phyloP scores from a whole-genome alignment of 2,329 filamentous ascomycete genomes.

The Fusarium torulosum region DNA sequence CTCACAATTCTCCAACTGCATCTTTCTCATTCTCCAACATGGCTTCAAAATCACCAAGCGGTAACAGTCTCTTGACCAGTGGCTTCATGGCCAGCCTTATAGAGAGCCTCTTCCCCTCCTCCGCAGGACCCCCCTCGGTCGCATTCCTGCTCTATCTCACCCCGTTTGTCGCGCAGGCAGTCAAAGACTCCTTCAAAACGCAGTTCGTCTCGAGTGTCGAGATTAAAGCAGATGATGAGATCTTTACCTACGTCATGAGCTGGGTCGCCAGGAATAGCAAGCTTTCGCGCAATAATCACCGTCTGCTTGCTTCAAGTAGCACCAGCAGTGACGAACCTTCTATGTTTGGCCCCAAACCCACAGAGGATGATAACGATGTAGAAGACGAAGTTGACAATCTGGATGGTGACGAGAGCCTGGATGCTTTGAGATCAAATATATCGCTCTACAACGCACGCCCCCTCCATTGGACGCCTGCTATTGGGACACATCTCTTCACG shows the following conservation, averaged over 20 bases:
- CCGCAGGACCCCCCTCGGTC: background rate
- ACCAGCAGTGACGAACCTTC: background rate
- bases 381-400: background rate
- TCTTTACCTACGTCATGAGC: slow-evolving; percentile 32
- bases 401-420: slow-evolving; percentile 10
- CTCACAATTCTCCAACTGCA: background rate
- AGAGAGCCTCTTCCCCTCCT: slow-evolving; percentile 13
- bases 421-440: slow-evolving; percentile 23
- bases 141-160: slow-evolving; percentile 10
- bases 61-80: background rate
- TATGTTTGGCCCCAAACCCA: background rate
- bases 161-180: slow-evolving; percentile 8
- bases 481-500: slow-evolving; percentile 33
- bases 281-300: slow-evolving; percentile 28
- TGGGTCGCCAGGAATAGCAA: slow-evolving; percentile 27
- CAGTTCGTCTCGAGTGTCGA: slow-evolving; percentile 32
- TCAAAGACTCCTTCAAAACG: background rate
- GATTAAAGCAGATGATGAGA: slow-evolving; percentile 27
- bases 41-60: background rate
- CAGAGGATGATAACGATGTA: background rate
- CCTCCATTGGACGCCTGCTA: slow-evolving; percentile 28
- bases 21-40: background rate
- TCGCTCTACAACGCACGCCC: slow-evolving; percentile 25
- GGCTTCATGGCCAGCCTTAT: background rate
- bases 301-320: slow-evolving; percentile 26